These are phyloP conservation scores for Wickerhamomyces xylosicus DNA, from an alignment of 805 yeast genomes.

Conservation along the genomic window DNA sequence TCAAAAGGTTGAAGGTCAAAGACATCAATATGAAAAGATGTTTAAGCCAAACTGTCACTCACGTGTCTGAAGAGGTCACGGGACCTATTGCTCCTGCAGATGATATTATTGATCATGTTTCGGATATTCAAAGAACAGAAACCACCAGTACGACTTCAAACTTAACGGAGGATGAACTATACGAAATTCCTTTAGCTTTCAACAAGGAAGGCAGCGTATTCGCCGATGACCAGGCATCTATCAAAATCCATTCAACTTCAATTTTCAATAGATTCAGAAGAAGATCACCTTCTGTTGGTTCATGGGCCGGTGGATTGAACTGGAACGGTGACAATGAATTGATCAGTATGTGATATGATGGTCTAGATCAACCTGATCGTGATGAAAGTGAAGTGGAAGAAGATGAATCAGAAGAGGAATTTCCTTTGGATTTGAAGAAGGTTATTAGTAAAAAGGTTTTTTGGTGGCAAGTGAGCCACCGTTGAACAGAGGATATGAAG, in stretches of 20 bases:
- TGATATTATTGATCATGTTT: neutral
- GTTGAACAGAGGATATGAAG: neutral
- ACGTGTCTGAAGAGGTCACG: conserved; percentile 3
- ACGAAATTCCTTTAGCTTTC: no score
- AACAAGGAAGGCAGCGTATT: no score
- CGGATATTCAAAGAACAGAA: neutral
- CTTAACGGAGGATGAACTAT: no score
- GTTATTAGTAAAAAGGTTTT: conserved; percentile 21
- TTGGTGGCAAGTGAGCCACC: neutral
- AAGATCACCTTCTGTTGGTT: conserved; percentile 27
- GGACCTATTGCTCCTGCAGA: conserved; percentile 6
- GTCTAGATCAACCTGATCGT: conserved; percentile 10
- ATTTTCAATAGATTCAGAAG: conserved; percentile 23
- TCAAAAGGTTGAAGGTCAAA: neutral
- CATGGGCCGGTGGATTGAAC: conserved; percentile 22
- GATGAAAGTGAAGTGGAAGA: conserved; percentile 7
- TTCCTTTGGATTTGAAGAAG: conserved; percentile 29
- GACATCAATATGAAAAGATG: conserved; percentile 3
- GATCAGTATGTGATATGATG: conserved; percentile 2
- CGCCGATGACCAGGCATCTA: conserved; percentile 1
- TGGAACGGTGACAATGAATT: conserved; percentile 2
- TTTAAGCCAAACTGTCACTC: conserved; percentile 2
- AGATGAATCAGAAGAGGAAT: conserved; percentile 19
- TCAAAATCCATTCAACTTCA: neutral
- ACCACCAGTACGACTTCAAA: no score